Evolutionary conservation across 2,329 filamentous ascomycete species (phyloP).

Genomic region (Phoma herbarum): DNA sequence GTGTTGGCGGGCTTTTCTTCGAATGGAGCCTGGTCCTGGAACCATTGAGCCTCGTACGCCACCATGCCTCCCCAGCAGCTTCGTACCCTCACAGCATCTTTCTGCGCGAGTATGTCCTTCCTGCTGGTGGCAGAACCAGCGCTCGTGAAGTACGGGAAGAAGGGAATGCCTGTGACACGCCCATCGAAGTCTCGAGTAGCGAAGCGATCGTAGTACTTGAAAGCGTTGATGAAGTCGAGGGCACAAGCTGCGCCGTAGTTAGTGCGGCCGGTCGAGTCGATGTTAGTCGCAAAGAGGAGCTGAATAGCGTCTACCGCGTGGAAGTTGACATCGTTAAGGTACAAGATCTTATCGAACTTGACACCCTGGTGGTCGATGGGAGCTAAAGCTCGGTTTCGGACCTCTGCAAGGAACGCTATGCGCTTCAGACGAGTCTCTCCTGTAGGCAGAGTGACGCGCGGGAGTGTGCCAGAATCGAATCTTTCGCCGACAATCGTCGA

Average conservation of each 20-base stretch:
- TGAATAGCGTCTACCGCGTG: constrained; percentile 67
- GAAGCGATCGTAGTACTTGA: constrained; percentile 77
- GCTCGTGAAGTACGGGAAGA: constrained; percentile 73
- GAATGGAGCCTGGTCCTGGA: constrained; percentile 55
- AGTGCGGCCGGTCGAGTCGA: constrained; percentile 59
- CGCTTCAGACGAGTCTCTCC: constrained; percentile 72
- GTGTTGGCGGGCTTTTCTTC: constrained; percentile 7
- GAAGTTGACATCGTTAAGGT: constrained; percentile 74
- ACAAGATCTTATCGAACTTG: constrained; percentile 68
- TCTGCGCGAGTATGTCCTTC: constrained; percentile 68
- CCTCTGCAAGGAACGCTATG: constrained; percentile 76
- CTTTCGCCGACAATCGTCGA: constrained; percentile 66
- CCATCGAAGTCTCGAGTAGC: constrained; percentile 74
- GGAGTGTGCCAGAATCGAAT: constrained; percentile 65
- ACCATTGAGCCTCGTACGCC: constrained; percentile 68
- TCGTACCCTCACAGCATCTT: constrained; percentile 72
- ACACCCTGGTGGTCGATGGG: constrained; percentile 66
- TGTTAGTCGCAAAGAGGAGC: constrained; percentile 70
- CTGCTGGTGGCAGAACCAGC: constrained; percentile 63
- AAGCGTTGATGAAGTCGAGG: constrained; percentile 73
- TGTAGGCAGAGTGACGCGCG: constrained; percentile 68
- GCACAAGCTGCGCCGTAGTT: constrained; percentile 74
- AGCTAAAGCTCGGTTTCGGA: constrained; percentile 73
- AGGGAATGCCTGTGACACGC: constrained; percentile 68
- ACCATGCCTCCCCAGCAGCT: constrained; percentile 84